phyloP scores from a whole-genome alignment of 2,329 filamentous ascomycete species.

The Trichoderma guizhouense region DNA sequence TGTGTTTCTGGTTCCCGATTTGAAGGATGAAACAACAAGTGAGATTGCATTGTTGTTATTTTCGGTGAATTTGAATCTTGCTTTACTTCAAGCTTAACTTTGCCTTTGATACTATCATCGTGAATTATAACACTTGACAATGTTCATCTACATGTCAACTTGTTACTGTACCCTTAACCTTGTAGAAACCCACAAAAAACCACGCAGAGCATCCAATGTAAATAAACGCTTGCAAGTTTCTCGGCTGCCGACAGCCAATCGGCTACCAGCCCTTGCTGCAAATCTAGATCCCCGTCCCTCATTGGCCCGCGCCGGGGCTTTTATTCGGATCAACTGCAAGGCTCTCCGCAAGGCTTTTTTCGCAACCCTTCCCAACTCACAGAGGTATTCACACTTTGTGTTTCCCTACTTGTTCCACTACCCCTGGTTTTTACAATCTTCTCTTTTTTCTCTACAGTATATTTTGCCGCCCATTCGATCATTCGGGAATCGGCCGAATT shows the following conservation, averaged over 20 bases:
- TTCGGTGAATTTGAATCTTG: background rate
- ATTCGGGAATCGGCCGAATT: constrained; percentile 5
- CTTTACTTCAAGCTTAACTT: background rate
- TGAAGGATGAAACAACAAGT: background rate
- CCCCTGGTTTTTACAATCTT: background rate
- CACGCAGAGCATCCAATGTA: background rate
- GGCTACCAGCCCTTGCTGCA: constrained; percentile 7
- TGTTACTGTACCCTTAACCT: too few species aligned
- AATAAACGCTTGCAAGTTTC: background rate
- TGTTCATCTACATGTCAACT: background rate
- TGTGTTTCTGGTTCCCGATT: background rate
- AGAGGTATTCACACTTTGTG: background rate
- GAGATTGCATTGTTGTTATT: background rate
- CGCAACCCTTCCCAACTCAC: background rate
- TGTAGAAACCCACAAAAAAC: background rate
- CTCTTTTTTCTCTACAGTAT: background rate
- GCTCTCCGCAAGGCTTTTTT: constrained; percentile 16
- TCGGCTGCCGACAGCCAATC: constrained; percentile 7
- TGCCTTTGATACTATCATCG: background rate
- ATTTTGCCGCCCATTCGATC: background rate
- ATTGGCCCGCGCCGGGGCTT: background rate
- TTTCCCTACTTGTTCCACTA: background rate
- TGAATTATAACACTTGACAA: background rate
- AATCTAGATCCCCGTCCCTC: constrained; percentile 4
- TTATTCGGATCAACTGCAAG: constrained; percentile 15